Evolutionary conservation across 139 green algal genomes (phyloP).

Genomic region (Diplosphaera chodatii): DNA sequence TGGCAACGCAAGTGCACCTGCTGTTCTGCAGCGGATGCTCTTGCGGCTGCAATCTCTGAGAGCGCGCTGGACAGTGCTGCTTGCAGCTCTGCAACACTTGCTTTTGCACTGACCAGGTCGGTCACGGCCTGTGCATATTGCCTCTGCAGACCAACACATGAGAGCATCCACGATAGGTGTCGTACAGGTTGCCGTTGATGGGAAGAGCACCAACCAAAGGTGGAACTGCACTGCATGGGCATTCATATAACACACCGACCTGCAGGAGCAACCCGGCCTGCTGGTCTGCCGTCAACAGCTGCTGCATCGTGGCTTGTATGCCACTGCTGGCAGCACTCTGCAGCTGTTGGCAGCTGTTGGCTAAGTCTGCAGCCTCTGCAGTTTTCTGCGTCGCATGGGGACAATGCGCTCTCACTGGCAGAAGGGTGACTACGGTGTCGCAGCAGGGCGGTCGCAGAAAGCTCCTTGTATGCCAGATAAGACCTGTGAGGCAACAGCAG

Average conservation of each 20-base stretch:
- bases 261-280: background rate
- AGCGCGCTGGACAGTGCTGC: background rate
- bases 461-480: no score
- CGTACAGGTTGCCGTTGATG: no score
- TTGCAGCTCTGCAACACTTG: background rate
- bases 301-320: background rate
- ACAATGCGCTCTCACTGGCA: no score
- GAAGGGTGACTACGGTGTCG: no score
- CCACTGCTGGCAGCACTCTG: background rate
- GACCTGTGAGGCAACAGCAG: no score
- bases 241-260: background rate
- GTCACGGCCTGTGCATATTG: background rate
- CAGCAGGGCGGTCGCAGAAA: no score
- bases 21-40: background rate
- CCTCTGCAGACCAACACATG: background rate
- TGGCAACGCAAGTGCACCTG: no score
- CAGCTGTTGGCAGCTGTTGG: background rate
- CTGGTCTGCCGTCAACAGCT: background rate
- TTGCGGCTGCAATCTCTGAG: background rate
- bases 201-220: no score
- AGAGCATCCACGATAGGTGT: no score
- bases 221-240: no score
- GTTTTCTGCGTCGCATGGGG: background rate
- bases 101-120: background rate
- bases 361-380: background rate